Base-by-base conservation (phyloP, 768 basidiomycete species). In the Strobilomyces confusus region DNA sequence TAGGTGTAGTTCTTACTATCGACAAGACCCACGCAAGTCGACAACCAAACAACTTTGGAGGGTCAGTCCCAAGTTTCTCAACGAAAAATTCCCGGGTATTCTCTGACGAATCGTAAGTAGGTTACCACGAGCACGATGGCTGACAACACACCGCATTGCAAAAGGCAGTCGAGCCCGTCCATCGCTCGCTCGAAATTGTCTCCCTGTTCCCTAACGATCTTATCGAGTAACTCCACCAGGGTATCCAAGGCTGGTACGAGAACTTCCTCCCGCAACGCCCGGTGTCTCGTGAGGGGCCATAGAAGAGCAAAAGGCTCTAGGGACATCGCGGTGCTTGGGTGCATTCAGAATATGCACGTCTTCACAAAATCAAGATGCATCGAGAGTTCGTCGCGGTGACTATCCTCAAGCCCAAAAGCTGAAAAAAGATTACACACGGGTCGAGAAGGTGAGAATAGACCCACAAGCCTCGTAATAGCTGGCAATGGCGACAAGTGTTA, bases 381-480 rank as follows among this genome's bases (percentile, higher is more conserved):
- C 8, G 50, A 7, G 37, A 51, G 44, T 11, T 44, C 30, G 1
- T 4, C 9, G 1, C n/a, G 40, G 15, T 37, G 44, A 37, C 51
- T 55, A 22, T 54, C 38, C 2, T 23, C 33, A 5, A 33, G n/a
- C 33, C 56, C 55, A 37, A 12, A 56, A 19, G 54, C 63, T 64
- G 22, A 41, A 5, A 6, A 44, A 5, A 5, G 29, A 6, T 38
- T 32, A 34, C 13, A 33, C 8, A 37, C 8, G 20, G 17, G 14
- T 30, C 5, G n/a, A 9, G 1, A 30, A 8, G 8, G 4, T 7
- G 29, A 30, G 9, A 5, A 11, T 22, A 25, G 26, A 38, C 63
- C 42, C 22, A 65, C 63, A 60, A 14, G 56, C 56, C 23, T 64
- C 63, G 5, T 52, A 60, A 44, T 62, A 64, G 14, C 63, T 60